Conservation (phyloP, 345 rosid genomes). For the Heritiera littoralis region DNA sequence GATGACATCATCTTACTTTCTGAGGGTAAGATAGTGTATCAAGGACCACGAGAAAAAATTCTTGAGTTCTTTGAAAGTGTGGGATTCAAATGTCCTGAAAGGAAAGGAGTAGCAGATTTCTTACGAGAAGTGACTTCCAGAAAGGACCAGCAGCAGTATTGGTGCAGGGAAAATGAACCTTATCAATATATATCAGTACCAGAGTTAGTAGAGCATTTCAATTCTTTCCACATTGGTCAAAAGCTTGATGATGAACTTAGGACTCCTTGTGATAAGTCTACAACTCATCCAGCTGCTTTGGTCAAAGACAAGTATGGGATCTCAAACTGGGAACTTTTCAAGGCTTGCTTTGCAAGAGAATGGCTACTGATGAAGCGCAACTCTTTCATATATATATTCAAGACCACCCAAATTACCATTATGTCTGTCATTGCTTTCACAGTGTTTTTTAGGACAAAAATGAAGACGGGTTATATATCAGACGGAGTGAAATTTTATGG, state of each 20-base stretch:
- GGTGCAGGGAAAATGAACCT: not conserved
- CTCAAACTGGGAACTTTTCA: slow-evolving; percentile 12
- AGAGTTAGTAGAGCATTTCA: not conserved
- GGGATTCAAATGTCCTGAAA: slow-evolving; percentile 18
- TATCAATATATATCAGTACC: not conserved
- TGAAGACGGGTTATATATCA: not conserved
- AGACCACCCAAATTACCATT: slow-evolving; percentile 7
- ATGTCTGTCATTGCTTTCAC: slow-evolving; percentile 15
- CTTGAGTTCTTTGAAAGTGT: slow-evolving; percentile 9
- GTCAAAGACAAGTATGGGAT: slow-evolving; percentile 11
- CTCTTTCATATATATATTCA: slow-evolving; percentile 8
- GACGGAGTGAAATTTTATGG: not conserved
- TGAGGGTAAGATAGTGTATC: slow-evolving; percentile 9
- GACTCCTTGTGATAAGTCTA: slow-evolving; percentile 1
- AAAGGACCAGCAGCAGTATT: slow-evolving; percentile 14
- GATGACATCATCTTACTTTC: slow-evolving; percentile 13
- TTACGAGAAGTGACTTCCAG: slow-evolving; percentile 12
- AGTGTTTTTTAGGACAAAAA: slow-evolving; percentile 1
- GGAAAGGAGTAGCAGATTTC: slow-evolving; percentile 18
- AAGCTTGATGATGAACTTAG: slow-evolving; percentile 3
- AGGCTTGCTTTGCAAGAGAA: slow-evolving; percentile 17
- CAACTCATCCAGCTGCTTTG: slow-evolving; percentile 10
- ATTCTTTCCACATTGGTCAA: slow-evolving; percentile 2
- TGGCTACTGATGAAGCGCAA: slow-evolving; percentile 13
- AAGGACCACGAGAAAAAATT: slow-evolving; percentile 8